Conservation (phyloP, 352 stramenopile species). For the Pythium utonaiense region DNA sequence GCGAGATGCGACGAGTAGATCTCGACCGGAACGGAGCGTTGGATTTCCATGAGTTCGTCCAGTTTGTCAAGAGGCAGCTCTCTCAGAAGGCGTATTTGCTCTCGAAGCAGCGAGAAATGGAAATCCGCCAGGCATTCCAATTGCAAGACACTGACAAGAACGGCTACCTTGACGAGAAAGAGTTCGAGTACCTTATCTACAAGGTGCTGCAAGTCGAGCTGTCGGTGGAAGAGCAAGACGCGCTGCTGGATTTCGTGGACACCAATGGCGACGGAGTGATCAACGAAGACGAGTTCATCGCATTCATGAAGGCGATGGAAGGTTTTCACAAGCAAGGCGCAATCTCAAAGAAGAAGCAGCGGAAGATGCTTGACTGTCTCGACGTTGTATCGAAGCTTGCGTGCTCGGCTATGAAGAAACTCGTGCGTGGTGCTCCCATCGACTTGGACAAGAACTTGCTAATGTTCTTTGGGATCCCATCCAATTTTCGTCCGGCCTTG, state of each 20-base stretch:
- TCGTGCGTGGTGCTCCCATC: slow-evolving; percentile 57
- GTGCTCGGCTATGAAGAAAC: slow-evolving; percentile 74
- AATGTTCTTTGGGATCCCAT: slow-evolving; percentile 75
- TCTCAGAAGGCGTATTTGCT: slow-evolving; percentile 53
- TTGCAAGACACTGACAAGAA: slow-evolving; percentile 64
- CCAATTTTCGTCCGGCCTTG: slow-evolving; percentile 70
- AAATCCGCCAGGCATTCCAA: slow-evolving; percentile 73
- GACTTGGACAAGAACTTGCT: slow-evolving; percentile 68
- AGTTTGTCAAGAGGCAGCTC: slow-evolving; percentile 65
- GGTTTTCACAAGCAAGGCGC: slow-evolving; percentile 37
- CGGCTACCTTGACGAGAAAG: slow-evolving; percentile 56
- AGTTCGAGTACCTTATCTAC: slow-evolving; percentile 77
- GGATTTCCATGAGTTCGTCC: slow-evolving; percentile 73
- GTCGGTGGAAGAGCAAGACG: slow-evolving; percentile 66
- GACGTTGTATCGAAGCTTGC: slow-evolving; percentile 45
- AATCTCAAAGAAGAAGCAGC: slow-evolving; percentile 29
- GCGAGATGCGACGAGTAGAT: slow-evolving; percentile 55
- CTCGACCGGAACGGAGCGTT: slow-evolving; percentile 61
- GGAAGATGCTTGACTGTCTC: slow-evolving; percentile 34
- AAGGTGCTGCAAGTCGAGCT: slow-evolving; percentile 73
- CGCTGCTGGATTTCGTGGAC: slow-evolving; percentile 67
- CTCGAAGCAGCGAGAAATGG: slow-evolving; percentile 58
- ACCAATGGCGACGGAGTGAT: slow-evolving; percentile 57
- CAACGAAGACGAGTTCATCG: slow-evolving; percentile 67
- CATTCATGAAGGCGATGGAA: slow-evolving; percentile 71